Conservation (phyloP, 164 flowering plant genomes). For the Kingdonia uniflora region DNA sequence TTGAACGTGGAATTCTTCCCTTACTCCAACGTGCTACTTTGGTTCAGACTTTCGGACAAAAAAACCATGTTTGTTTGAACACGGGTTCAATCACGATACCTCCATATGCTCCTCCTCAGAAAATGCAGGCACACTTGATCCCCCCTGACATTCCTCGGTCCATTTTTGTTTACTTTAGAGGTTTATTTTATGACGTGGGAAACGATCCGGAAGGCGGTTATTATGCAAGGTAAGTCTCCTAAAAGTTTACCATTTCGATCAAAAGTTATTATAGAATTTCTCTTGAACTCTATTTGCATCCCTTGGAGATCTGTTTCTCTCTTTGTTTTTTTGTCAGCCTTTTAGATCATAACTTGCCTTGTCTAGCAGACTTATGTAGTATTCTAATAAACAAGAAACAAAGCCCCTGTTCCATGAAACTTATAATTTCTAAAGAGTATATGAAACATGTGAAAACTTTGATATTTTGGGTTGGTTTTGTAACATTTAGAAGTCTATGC, state of each 20-base stretch:
- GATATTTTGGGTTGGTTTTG: too few species aligned
- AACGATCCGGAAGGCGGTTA: constrained; percentile 98
- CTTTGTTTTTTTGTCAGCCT: too few species aligned
- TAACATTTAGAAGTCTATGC: too few species aligned
- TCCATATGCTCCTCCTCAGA: constrained; percentile 98
- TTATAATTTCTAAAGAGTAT: too few species aligned
- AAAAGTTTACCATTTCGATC: too few species aligned
- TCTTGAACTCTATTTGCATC: neutral
- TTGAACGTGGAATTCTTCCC: constrained; percentile 82
- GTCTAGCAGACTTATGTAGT: too few species aligned
- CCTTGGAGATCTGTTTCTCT: too few species aligned
- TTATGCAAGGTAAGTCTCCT: constrained; percentile 89
- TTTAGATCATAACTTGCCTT: too few species aligned
- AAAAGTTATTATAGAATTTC: too few species aligned
- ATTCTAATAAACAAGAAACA: too few species aligned
- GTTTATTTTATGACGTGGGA: constrained; percentile 83
- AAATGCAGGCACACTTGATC: constrained; percentile 89
- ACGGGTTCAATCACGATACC: constrained; percentile 88
- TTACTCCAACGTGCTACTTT: constrained; percentile 83
- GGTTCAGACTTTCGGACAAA: constrained; percentile 96
- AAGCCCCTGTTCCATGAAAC: too few species aligned
- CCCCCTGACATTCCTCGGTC: constrained; percentile 82
- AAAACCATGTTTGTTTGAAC: constrained; percentile 89
- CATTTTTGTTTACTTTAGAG: constrained; percentile 93
- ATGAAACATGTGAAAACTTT: too few species aligned